Evolutionary conservation across 2,329 filamentous ascomycete species (phyloP).

Genomic region (Tolypocladium ovalisporum): DNA sequence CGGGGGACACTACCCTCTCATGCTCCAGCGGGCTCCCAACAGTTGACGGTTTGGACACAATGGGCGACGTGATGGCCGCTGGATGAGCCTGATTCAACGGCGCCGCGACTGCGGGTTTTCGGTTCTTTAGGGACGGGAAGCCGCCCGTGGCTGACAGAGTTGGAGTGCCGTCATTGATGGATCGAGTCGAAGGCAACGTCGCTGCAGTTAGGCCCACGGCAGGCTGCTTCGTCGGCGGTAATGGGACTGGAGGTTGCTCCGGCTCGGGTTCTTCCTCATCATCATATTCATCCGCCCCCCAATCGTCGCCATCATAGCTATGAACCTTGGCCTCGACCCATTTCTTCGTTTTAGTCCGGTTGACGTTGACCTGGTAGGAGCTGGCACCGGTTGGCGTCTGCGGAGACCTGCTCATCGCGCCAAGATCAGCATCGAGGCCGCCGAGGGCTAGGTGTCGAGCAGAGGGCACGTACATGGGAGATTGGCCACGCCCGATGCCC

Average conservation of each 20-base stretch:
- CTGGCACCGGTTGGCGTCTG: constrained; percentile 19
- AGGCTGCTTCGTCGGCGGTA: not conserved
- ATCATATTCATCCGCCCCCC: constrained; percentile 64
- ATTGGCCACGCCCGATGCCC: constrained; percentile 15
- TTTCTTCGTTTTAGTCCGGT: constrained; percentile 82
- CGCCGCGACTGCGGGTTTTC: not conserved
- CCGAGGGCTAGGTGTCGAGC: not conserved
- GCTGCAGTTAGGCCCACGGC: not conserved
- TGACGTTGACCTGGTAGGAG: constrained; percentile 73
- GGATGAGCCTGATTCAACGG: not conserved
- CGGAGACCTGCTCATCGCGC: constrained; percentile 13
- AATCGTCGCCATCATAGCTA: constrained; percentile 88
- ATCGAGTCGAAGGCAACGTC: not conserved
- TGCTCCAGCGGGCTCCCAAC: constrained; percentile 9
- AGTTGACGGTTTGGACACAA: not conserved
- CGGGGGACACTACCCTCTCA: not conserved
- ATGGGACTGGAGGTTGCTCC: constrained; percentile 7
- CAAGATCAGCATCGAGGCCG: constrained; percentile 6
- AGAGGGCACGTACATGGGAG: constrained; percentile 13
- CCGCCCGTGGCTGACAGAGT: not conserved
- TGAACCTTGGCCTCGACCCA: constrained; percentile 85
- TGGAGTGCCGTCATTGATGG: not conserved
- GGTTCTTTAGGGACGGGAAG: constrained; percentile 5
- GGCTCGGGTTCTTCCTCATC: constrained; percentile 31
- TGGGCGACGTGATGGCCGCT: not conserved